A percentile compares a stretch with the other conserved stretches of the same genome.
Conservation (phyloP, 345 rosid genomes). For the Pistacia atlantica region DNA sequence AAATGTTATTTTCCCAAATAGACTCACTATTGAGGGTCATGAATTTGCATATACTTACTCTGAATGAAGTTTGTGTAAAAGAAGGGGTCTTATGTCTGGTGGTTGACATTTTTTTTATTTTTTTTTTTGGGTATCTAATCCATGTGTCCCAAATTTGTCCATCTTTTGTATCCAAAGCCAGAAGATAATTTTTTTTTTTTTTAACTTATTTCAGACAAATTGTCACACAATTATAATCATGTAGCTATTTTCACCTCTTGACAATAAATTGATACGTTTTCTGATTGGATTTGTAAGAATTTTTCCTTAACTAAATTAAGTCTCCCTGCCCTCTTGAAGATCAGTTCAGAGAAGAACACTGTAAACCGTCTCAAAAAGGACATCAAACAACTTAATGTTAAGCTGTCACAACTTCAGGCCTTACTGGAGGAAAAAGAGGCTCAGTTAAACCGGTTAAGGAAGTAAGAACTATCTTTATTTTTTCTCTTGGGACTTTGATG, state of each 20-base stretch:
- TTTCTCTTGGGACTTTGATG: slow-evolving; percentile 2
- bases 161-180: background rate
- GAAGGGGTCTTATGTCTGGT: background rate
- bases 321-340: slow-evolving; percentile 66
- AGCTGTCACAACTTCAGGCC: slow-evolving; percentile 67
- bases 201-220: background rate
- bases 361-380: slow-evolving; percentile 54
- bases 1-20: background rate
- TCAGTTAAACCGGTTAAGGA: slow-evolving; percentile 44
- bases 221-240: background rate
- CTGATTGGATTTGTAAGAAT: slow-evolving; percentile 13
- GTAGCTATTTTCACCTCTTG: background rate
- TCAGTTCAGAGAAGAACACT: slow-evolving; percentile 58
- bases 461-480: slow-evolving; percentile 34
- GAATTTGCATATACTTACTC: background rate
- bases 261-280: slow-evolving; percentile 13
- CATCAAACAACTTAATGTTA: slow-evolving; percentile 56
- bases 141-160: background rate
- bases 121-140: background rate
- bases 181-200: background rate
- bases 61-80: background rate
- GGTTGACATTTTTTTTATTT: background rate
- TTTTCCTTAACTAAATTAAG: slow-evolving; percentile 57
- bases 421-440: slow-evolving; percentile 63
- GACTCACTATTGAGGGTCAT: background rate